Evolutionary conservation across 306 rosid genomes (phyloP).

Genomic region (Echinosophora koreensis): DNA sequence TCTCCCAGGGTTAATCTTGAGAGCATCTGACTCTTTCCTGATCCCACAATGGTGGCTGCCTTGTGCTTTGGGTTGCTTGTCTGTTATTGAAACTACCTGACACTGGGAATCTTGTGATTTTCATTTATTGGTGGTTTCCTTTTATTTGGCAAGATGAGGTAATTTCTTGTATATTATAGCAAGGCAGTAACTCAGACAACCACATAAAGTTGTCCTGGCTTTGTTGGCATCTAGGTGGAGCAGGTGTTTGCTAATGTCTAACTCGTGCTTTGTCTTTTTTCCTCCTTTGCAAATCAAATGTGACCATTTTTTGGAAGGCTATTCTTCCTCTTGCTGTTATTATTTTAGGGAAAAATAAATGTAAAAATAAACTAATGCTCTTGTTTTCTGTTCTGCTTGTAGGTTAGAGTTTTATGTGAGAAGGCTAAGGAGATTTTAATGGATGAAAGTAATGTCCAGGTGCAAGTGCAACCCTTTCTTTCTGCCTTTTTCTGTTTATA

Average conservation of each 20-base stretch:
- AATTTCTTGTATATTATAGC: not conserved
- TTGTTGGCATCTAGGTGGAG: not conserved
- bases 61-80: not conserved
- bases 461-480: conserved; percentile 56
- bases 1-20: not conserved
- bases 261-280: not conserved
- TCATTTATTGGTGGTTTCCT: too few relatives aligned
- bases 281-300: not conserved
- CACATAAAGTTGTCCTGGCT: not conserved
- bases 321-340: not conserved
- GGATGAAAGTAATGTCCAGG: conserved; percentile 93
- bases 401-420: conserved; percentile 76
- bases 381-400: conserved; percentile 43
- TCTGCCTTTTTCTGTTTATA: conserved; percentile 36
- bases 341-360: not conserved
- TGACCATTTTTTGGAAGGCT: not conserved
- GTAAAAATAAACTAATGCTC: not conserved
- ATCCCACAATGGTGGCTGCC: not conserved
- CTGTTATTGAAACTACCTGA: conserved; percentile 3
- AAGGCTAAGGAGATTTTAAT: conserved; percentile 80
- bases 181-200: not conserved
- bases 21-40: not conserved
- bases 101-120: not conserved
- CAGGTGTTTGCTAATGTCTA: not conserved
- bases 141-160: conserved; percentile 8